Conservation (phyloP, 257 asterid genomes). For the Galeopsis tetrahit region DNA sequence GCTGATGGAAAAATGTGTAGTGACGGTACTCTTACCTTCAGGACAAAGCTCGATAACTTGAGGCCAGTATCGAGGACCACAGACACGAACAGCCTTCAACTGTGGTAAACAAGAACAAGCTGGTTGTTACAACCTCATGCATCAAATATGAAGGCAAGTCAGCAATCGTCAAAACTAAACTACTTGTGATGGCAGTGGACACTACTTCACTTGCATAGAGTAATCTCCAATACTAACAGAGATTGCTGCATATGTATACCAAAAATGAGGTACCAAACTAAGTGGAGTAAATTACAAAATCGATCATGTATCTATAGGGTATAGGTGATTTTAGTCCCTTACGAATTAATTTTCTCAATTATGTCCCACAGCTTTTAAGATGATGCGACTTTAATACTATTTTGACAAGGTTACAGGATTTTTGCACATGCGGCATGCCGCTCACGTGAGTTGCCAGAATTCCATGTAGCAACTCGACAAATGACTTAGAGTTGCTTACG, state of each 20-base stretch:
- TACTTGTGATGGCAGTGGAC: slow-evolving; percentile 17
- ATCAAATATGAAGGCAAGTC: slow-evolving; percentile 19
- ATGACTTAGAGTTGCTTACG: too few species aligned
- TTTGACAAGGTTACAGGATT: too few species aligned
- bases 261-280: neutral
- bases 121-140: slow-evolving; percentile 30
- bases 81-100: slow-evolving; percentile 92
- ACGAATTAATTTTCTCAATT: too few species aligned
- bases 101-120: slow-evolving; percentile 43
- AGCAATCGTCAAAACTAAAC: slow-evolving; percentile 23
- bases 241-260: slow-evolving; percentile 13
- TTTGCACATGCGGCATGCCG: too few species aligned
- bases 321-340: too few species aligned
- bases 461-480: too few species aligned
- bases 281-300: too few species aligned
- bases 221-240: too few species aligned
- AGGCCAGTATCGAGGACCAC: slow-evolving; percentile 99
- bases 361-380: too few species aligned
- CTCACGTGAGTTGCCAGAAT: too few species aligned
- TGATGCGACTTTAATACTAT: too few species aligned
- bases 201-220: neutral
- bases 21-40: slow-evolving; percentile 54
- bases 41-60: slow-evolving; percentile 84
- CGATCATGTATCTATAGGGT: too few species aligned
- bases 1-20: slow-evolving; percentile 23